Evolutionary conservation across 371 early-diverging fungal species (phyloP).

Genomic region (Mucor velutinosus): DNA sequence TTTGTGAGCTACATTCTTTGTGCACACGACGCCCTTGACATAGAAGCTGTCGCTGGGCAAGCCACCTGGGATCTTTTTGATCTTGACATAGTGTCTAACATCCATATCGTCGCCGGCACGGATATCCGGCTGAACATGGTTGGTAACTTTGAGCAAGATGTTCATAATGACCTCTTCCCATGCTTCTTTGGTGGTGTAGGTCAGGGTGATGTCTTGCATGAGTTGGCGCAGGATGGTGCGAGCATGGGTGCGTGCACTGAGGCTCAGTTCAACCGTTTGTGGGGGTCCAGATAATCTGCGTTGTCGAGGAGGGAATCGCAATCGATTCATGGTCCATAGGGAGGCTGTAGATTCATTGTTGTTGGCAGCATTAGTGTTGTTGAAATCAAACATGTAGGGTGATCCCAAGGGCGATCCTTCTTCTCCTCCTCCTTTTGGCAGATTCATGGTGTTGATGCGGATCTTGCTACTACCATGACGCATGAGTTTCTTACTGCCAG

Average conservation of each 20-base stretch:
- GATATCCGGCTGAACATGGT: constrained; percentile 71
- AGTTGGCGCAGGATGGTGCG: constrained; percentile 63
- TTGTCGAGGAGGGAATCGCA: constrained; percentile 29
- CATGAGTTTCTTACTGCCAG: neutral
- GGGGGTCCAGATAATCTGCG: constrained; percentile 54
- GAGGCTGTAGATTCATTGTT: neutral
- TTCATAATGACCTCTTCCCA: constrained; percentile 83
- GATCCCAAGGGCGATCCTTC: constrained; percentile 20
- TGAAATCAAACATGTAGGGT: constrained; percentile 13
- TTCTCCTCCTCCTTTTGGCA: constrained; percentile 19
- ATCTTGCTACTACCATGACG: constrained; percentile 13
- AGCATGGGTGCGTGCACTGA: constrained; percentile 69
- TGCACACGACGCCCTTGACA: constrained; percentile 85
- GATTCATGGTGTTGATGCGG: constrained; percentile 31
- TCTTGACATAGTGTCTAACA: constrained; percentile 88
- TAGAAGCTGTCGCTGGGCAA: constrained; percentile 78
- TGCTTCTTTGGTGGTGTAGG: constrained; percentile 41
- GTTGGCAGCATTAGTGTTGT: neutral
- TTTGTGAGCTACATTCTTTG: constrained; percentile 93
- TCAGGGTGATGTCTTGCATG: constrained; percentile 34
- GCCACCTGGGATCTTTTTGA: constrained; percentile 94
- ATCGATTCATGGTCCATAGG: constrained; percentile 5
- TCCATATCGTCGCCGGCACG: constrained; percentile 85
- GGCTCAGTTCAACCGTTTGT: constrained; percentile 66
- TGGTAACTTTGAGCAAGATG: constrained; percentile 71